Percentiles rank a stretch among this genome's conserved stretches.
Conservation (phyloP, 2,329 filamentous ascomycete genomes). For the Apiospora phragmitis region DNA sequence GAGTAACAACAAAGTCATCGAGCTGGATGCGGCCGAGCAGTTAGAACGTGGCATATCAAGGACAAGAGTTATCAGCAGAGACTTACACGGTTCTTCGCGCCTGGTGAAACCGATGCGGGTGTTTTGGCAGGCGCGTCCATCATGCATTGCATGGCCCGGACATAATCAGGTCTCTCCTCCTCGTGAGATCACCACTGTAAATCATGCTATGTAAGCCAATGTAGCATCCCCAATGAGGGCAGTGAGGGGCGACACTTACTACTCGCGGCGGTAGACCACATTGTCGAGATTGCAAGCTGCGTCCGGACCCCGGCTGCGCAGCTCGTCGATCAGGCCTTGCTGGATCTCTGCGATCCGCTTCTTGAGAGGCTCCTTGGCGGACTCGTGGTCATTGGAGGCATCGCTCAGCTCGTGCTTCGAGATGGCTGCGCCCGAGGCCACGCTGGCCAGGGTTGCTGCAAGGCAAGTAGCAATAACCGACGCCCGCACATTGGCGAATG, state of each 20-base stretch:
- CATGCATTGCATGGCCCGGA: constrained; percentile 9
- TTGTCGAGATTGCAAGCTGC: background rate
- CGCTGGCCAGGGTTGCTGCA: background rate
- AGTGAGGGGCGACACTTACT: background rate
- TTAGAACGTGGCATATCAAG: background rate
- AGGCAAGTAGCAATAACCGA: background rate
- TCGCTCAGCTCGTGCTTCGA: background rate
- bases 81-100: background rate
- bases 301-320: background rate
- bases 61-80: too few species aligned
- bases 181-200: constrained; percentile 2
- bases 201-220: background rate
- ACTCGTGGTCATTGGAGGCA: background rate
- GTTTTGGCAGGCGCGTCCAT: constrained; percentile 7
- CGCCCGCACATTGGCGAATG: background rate
- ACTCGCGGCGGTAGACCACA: background rate
- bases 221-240: rapidly evolving
- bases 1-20: constrained; percentile 6
- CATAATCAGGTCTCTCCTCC: constrained; percentile 18
- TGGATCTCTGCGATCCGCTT: background rate
- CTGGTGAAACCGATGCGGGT: constrained; percentile 10
- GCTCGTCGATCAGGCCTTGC: background rate
- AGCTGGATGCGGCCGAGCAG: background rate
- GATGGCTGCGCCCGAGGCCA: background rate
- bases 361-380: background rate